These are phyloP conservation scores for Laguncularia racemosa DNA, from an alignment of 345 rosid genomes.

Conservation along the genomic window DNA sequence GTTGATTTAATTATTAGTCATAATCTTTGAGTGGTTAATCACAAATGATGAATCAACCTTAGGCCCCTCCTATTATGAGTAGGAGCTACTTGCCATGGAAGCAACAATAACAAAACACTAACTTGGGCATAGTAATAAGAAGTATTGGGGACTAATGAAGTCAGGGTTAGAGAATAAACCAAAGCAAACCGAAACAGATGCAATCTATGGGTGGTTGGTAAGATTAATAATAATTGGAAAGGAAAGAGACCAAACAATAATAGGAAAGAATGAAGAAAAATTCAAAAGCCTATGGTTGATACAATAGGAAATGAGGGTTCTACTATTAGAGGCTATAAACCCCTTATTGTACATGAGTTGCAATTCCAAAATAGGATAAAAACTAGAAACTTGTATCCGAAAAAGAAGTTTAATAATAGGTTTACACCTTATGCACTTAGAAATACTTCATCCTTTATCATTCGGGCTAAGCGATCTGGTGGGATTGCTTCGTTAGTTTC, in stretches of 20 bases:
- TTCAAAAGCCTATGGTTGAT: conserved; percentile 19
- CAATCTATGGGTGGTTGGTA: not conserved
- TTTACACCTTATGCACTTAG: conserved; percentile 92
- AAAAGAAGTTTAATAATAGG: conserved; percentile 50
- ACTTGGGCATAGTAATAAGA: conserved; percentile 23
- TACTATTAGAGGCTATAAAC: conserved; percentile 43
- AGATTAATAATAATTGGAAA: conserved; percentile 57
- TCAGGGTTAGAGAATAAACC: conserved; percentile 4
- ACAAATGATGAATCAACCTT: conserved; percentile 20
- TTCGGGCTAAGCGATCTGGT: conserved; percentile 85
- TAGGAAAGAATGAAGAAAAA: conserved; percentile 36
- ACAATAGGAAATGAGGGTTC: conserved; percentile 8
- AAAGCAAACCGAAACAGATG: conserved; percentile 7
- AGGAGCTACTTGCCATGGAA: conserved; percentile 36
- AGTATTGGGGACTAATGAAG: conserved; percentile 20
- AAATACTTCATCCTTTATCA: conserved; percentile 82
- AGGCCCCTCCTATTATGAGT: conserved; percentile 19
- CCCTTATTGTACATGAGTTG: conserved; percentile 71
- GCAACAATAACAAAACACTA: conserved; percentile 18
- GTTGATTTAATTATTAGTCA: conserved; percentile 13
- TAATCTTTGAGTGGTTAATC: conserved; percentile 18
- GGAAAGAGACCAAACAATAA: conserved; percentile 42
- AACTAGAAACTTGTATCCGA: conserved; percentile 62
- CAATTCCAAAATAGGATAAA: conserved; percentile 76
- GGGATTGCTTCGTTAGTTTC: conserved; percentile 93